phyloP scores from a whole-genome alignment of 1,284 basidiomycete species.

The Wolfiporia cocos region DNA sequence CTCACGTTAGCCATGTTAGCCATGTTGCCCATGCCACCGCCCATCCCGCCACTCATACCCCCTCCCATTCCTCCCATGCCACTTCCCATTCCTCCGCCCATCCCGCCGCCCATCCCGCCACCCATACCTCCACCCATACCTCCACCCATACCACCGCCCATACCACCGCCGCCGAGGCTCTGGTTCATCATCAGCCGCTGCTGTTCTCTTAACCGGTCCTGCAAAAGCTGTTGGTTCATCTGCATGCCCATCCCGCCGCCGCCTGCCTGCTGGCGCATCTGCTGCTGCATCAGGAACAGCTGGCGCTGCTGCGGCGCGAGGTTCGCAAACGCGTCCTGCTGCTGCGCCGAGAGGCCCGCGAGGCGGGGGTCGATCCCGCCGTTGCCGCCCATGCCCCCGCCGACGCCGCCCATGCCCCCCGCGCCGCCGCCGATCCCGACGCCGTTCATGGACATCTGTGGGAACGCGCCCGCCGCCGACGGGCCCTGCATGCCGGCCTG shows the following conservation, averaged over 20 bases:
- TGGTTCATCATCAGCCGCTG: slow-evolving; percentile 17
- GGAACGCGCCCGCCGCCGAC: slow-evolving; percentile 9
- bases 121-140: not conserved
- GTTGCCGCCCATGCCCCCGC: too few relatives aligned
- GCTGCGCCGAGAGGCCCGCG: slow-evolving; percentile 21
- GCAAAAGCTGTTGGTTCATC: too few relatives aligned
- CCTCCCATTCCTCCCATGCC: not conserved
- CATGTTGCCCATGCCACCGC: slow-evolving; percentile 16
- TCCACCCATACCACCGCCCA: not conserved
- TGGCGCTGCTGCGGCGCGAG: slow-evolving; percentile 29
- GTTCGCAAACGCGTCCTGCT: slow-evolving; percentile 20
- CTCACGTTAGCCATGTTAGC: slow-evolving; percentile 3
- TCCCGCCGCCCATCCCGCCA: slow-evolving; percentile 17
- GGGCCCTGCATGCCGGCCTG: slow-evolving; percentile 17
- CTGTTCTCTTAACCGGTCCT: too few relatives aligned
- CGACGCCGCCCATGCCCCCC: too few relatives aligned
- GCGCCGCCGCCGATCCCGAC: too few relatives aligned
- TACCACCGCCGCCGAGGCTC: slow-evolving; percentile 12
- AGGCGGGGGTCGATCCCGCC: slow-evolving; percentile 18
- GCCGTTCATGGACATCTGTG: slow-evolving; percentile 13
- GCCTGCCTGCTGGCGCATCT: slow-evolving; percentile 1
- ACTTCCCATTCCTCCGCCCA: slow-evolving; percentile 10
- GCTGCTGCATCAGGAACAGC: slow-evolving; percentile 29
- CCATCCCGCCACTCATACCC: slow-evolving; percentile 11
- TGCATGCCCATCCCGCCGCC: too few relatives aligned